Conservation (phyloP, 306 rosid species). For the Inga leiocalycina region DNA sequence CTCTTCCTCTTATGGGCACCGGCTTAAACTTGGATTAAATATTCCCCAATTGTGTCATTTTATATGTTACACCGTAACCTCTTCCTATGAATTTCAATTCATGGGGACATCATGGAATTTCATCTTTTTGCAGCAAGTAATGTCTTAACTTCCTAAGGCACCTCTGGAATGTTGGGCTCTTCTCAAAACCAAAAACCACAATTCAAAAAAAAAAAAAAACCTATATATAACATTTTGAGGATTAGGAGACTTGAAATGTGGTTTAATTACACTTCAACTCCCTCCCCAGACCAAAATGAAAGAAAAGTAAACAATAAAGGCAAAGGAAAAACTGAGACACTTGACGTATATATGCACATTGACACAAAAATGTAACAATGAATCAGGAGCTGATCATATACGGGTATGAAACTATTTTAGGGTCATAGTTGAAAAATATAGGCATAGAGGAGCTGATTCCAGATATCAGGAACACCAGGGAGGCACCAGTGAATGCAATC, state of each 20-base stretch:
- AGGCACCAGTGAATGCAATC: constrained; percentile 98
- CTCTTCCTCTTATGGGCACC: not conserved
- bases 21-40: not conserved
- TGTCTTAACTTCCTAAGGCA: not conserved
- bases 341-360: not conserved
- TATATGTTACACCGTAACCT: not conserved
- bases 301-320: not conserved
- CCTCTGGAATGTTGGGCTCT: not conserved
- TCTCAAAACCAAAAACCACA: not conserved
- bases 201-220: not conserved
- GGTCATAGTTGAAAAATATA: constrained; percentile 48
- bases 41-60: not conserved
- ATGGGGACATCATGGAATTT: not conserved
- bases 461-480: constrained; percentile 86
- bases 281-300: not conserved
- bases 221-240: constrained; percentile 1
- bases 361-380: not conserved
- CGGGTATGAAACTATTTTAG: not conserved
- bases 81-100: not conserved
- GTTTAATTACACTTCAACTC: constrained; percentile 26
- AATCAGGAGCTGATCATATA: not conserved
- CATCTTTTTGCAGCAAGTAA: not conserved
- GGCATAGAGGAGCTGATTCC: constrained; percentile 84
- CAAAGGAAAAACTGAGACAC: not conserved
- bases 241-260: constrained; percentile 27